Percentiles rank a stretch among this genome's conserved stretches.
Evolutionary conservation across 2,329 filamentous ascomycete genomes (phyloP).

Genomic region (Chaetomiaceae sp.): DNA sequence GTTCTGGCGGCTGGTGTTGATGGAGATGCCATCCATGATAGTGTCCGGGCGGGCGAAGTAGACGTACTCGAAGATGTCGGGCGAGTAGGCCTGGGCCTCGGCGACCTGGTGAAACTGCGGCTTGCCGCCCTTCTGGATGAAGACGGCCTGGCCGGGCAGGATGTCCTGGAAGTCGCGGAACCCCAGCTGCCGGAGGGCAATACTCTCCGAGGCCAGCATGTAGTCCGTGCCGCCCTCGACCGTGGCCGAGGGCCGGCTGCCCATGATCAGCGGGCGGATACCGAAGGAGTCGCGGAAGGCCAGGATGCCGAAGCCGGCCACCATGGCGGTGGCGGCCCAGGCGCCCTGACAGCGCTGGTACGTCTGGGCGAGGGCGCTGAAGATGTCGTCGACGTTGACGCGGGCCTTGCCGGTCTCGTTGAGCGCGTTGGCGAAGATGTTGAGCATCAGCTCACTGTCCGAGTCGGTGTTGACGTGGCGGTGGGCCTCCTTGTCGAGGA

Average conservation of each 20-base stretch:
- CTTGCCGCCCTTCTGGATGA: slow-evolving; percentile 69
- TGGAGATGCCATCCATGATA: slow-evolving; percentile 80
- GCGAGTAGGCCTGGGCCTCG: slow-evolving; percentile 62
- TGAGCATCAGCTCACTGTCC: slow-evolving; percentile 81
- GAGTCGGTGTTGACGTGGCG: slow-evolving; percentile 87
- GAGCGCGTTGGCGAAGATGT: slow-evolving; percentile 78
- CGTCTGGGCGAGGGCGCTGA: slow-evolving; percentile 64
- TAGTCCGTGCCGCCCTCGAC: slow-evolving; percentile 65
- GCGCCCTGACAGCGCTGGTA: slow-evolving; percentile 70
- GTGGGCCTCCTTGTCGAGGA: slow-evolving; percentile 71
- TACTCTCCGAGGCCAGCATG: slow-evolving; percentile 85
- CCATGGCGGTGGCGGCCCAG: slow-evolving; percentile 79
- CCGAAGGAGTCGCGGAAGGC: slow-evolving; percentile 73
- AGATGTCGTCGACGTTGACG: slow-evolving; percentile 75
- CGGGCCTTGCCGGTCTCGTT: slow-evolving; percentile 80
- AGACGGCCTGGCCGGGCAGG: slow-evolving; percentile 76
- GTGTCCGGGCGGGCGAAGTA: slow-evolving; percentile 82
- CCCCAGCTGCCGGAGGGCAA: slow-evolving; percentile 74
- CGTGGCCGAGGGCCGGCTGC: slow-evolving; percentile 62
- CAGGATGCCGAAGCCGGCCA: slow-evolving; percentile 74
- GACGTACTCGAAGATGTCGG: slow-evolving; percentile 82
- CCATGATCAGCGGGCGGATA: slow-evolving; percentile 76
- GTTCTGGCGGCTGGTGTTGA: slow-evolving; percentile 74
- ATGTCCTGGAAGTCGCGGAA: slow-evolving; percentile 73
- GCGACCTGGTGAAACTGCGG: slow-evolving; percentile 73